Base-by-base conservation (phyloP, 768 basidiomycete species). In the Auriscalpium microsporum region DNA sequence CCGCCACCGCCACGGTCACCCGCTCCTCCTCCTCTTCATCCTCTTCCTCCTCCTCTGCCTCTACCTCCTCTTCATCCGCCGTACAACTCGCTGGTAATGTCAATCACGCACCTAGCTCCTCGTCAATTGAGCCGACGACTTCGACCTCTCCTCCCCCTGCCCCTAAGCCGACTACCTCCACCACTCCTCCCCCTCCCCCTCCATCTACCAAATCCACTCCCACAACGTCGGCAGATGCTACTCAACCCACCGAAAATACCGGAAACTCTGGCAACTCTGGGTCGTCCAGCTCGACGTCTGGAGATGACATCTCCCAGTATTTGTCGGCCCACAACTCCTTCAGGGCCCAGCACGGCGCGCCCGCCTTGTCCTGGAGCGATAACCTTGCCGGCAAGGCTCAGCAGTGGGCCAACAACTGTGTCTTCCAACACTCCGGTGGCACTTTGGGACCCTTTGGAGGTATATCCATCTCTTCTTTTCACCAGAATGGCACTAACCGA, bases 341-440 rank as follows among this genome's bases (percentile, higher is more conserved):
- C 60, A 78, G 88, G 28, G 73, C 78, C 2, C 66, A 77, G 54
- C 84, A 89, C 63, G 86, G 84, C 44, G 90, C 89, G 17, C 48
- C 66, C 1, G 57, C 77, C 8, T 69, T 93, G 47, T 78, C 78
- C 0, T 93, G 88, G 87, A 82, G 72, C 66, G 70, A 80, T 53
- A 66, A 69, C 3, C 67, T 86, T 42, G 83, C 86, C 1, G 64
- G 67, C n/a, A 79, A 78, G 56, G 90, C 90, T 7, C 79, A 84
- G 63, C 65, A 76, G 54, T 88, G 86, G 83, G 86, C 87, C 4
- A 74, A 82, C 60, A 69, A 70, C 13, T 93, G 90, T 64, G 64
- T 75, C 3, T 88, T 85, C 67, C 35, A 81, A 58, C 90, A 93
- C 65, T 86, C 85, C 13, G 78, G 78, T 19, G 86, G 86, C 28